Conservation (phyloP, 495 filamentous ascomycete species). For the Penicillium antarcticum region DNA sequence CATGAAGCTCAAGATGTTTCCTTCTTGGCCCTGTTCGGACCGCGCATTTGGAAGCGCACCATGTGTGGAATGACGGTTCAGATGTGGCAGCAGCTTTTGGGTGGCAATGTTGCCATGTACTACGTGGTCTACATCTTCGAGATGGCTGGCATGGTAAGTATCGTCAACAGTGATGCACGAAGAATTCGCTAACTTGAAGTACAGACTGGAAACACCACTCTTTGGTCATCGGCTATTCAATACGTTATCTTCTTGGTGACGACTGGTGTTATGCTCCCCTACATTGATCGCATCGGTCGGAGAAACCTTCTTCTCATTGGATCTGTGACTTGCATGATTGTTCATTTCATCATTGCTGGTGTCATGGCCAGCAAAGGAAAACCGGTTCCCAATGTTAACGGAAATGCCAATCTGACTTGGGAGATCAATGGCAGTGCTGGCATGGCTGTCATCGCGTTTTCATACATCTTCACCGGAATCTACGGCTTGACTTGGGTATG, state of each 20-base stretch:
- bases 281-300: constrained; percentile 74
- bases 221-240: constrained; percentile 68
- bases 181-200: not conserved
- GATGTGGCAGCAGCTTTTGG: constrained; percentile 67
- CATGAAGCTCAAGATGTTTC: constrained; percentile 53
- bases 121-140: constrained; percentile 71
- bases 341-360: constrained; percentile 63
- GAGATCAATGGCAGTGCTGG: constrained; percentile 57
- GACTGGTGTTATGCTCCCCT: constrained; percentile 63
- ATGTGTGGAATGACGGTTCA: constrained; percentile 65
- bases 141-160: constrained; percentile 53
- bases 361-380: constrained; percentile 47
- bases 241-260: constrained; percentile 75
- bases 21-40: constrained; percentile 54
- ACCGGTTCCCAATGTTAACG: constrained; percentile 54
- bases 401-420: constrained; percentile 66
- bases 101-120: constrained; percentile 68
- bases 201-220: constrained; percentile 58
- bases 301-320: constrained; percentile 67
- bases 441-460: constrained; percentile 71
- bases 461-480: constrained; percentile 73
- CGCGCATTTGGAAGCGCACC: constrained; percentile 70
- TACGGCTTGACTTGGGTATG: constrained; percentile 65
- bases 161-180: not conserved
- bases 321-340: constrained; percentile 61